Evolutionary conservation across 305 asterid species (phyloP).

Genomic region (Solanum hybrid): DNA sequence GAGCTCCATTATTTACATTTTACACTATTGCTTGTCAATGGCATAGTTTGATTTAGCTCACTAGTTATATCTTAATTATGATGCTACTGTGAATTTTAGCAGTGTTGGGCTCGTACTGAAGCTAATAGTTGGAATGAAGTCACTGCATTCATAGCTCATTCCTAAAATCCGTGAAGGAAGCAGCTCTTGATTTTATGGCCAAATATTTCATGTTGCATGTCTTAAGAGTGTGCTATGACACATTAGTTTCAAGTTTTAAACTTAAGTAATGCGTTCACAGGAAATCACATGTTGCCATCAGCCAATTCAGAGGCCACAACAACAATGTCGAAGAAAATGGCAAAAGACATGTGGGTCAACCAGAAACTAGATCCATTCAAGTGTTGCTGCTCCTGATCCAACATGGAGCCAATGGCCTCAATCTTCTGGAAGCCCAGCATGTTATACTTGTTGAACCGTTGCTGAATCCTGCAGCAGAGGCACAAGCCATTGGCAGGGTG

Average conservation of each 20-base stretch:
- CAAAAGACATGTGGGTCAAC: constrained; percentile 18
- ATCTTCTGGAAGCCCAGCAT: constrained; percentile 94
- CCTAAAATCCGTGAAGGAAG: not conserved
- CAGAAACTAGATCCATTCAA: constrained; percentile 43
- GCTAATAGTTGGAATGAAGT: not conserved
- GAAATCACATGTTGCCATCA: constrained; percentile 74
- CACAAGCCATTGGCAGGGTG: constrained; percentile 96
- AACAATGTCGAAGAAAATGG: constrained; percentile 26
- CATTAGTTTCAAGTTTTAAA: not conserved
- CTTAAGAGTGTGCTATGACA: not conserved
- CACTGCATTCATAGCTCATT: not conserved
- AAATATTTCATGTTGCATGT: not conserved
- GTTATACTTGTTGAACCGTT: constrained; percentile 92
- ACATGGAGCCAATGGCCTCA: constrained; percentile 94
- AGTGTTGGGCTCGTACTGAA: not conserved
- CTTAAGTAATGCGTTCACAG: constrained; percentile 26
- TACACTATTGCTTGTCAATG: not conserved
- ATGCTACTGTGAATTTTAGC: not conserved
- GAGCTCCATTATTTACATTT: not conserved
- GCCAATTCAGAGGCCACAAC: constrained; percentile 60
- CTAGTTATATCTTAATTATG: not conserved
- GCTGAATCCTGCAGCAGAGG: constrained; percentile 95
- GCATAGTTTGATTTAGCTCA: not conserved
- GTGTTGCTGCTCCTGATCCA: constrained; percentile 78
- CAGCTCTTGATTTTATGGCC: not conserved